phyloP scores from a whole-genome alignment of 1,284 basidiomycete genomes.

The Pholiota adiposa region DNA sequence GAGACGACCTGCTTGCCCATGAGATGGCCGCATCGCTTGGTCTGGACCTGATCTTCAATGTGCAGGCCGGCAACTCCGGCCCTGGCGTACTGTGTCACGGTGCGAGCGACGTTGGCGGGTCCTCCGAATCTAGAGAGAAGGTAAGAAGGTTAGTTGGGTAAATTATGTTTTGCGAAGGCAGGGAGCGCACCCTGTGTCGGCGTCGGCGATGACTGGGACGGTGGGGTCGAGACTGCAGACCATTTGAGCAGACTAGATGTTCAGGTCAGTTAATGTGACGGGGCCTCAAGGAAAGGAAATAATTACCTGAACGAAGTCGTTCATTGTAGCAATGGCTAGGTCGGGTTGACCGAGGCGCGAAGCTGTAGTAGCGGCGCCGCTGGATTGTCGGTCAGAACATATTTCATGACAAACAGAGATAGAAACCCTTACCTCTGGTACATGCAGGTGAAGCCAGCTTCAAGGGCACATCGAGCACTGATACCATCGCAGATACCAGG shows the following conservation, averaged over 20 bases:
- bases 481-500: constrained; percentile 85
- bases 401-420: background rate
- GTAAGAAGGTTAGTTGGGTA: background rate
- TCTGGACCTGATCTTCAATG: constrained; percentile 85
- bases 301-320: constrained; percentile 70
- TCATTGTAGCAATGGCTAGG: constrained; percentile 79
- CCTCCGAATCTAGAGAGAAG: constrained; percentile 65
- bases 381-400: constrained; percentile 20
- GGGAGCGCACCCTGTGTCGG: constrained; percentile 45
- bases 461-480: constrained; percentile 76
- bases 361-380: constrained; percentile 79
- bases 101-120: constrained; percentile 77
- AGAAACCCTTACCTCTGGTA: constrained; percentile 61
- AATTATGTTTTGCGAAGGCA: background rate
- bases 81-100: constrained; percentile 71
- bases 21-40: constrained; percentile 82
- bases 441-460: constrained; percentile 76
- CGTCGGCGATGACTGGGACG: constrained; percentile 78
- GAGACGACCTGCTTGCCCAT: constrained; percentile 73
- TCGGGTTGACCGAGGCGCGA: constrained; percentile 80
- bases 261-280: background rate
- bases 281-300: background rate
- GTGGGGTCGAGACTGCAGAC: constrained; percentile 67
- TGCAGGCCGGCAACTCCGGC: constrained; percentile 79
- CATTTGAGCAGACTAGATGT: constrained; percentile 47